These are phyloP conservation scores for Termitomyces sp. DNA, from an alignment of 1,284 basidiomycete genomes.

Conservation along the genomic window DNA sequence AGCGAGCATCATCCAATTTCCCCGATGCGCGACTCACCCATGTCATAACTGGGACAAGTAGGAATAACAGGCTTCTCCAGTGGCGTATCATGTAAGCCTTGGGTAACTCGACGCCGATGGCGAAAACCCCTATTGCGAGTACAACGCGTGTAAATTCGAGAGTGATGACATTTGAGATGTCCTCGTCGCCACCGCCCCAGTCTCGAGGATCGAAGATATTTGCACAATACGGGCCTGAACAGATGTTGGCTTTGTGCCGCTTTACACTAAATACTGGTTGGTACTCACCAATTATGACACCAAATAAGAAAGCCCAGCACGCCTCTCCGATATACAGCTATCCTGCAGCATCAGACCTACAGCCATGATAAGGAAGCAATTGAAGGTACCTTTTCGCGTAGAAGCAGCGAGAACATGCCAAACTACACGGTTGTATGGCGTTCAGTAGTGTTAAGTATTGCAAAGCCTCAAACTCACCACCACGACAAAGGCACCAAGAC, in stretches of 20 bases:
- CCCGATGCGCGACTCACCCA: constrained; percentile 50
- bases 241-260: neutral
- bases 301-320: constrained; percentile 91
- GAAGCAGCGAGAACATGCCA: constrained; percentile 90
- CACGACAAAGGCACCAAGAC: constrained; percentile 80
- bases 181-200: constrained; percentile 64
- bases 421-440: constrained; percentile 48
- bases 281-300: constrained; percentile 76
- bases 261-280: neutral
- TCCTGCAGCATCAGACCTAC: neutral
- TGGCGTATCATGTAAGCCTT: constrained; percentile 90
- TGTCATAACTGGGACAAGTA: constrained; percentile 88
- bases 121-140: constrained; percentile 96
- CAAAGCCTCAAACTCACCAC: constrained; percentile 43
- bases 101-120: constrained; percentile 93
- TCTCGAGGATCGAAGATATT: constrained; percentile 81
- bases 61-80: constrained; percentile 84
- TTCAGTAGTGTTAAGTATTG: neutral
- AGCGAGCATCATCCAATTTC: neutral
- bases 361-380: neutral
- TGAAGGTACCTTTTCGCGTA: constrained; percentile 75
- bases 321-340: constrained; percentile 95
- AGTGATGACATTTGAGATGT: constrained; percentile 66
- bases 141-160: constrained; percentile 94
- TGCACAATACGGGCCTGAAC: constrained; percentile 77